Conservation (phyloP, 2,329 filamentous ascomycete species). For the Magnaporthiopsis incrustans region DNA sequence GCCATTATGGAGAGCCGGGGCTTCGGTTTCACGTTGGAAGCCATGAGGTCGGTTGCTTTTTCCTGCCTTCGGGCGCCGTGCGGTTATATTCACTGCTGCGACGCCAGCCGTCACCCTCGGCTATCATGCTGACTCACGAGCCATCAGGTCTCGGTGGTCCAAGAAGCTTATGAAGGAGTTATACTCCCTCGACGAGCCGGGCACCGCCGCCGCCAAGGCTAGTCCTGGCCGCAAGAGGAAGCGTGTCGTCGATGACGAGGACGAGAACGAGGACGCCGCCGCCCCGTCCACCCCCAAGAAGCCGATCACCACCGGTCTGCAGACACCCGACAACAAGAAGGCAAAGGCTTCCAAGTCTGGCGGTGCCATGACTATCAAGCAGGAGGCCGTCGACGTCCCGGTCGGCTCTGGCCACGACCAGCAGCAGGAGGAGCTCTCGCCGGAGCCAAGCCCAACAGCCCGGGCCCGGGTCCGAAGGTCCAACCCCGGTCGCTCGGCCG, state of each 20-base stretch:
- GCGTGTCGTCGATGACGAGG: background rate
- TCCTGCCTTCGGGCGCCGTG: too few relatives aligned
- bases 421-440: background rate
- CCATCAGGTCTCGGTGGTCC: slow-evolving; percentile 3
- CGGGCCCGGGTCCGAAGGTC: background rate
- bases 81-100: background rate
- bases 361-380: background rate
- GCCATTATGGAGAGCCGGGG: slow-evolving; percentile 6
- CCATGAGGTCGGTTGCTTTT: slow-evolving; percentile 5
- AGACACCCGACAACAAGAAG: slow-evolving; percentile 1
- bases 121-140: background rate
- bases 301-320: too few relatives aligned
- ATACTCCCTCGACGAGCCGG: background rate
- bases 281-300: background rate
- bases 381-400: background rate
- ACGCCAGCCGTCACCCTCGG: too few relatives aligned
- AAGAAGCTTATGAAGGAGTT: slow-evolving; percentile 6
- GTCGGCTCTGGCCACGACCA: background rate
- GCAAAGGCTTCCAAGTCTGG: background rate
- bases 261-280: background rate
- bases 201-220: background rate
- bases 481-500: slow-evolving; percentile 1
- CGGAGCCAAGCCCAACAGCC: background rate
- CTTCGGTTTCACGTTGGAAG: slow-evolving; percentile 4
- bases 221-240: background rate